Evolutionary conservation across 306 rosid species (phyloP), one percentile per base, ranked within the genome.

Genomic region (Vigna reflexopilosa): DNA sequence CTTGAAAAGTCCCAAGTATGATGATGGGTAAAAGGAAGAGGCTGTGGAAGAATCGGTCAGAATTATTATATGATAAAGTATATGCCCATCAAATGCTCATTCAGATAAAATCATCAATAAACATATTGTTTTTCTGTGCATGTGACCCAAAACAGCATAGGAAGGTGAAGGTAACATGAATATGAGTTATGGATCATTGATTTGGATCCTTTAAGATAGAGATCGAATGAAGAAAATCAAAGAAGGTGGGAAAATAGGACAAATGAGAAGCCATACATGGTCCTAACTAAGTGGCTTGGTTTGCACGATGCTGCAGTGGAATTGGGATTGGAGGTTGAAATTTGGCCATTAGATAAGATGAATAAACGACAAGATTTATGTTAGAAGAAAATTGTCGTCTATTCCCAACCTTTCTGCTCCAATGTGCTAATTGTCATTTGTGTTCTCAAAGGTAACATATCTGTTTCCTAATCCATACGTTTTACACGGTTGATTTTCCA

Each of bases 11-110:
- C 81, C 85, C 51, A 76, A 79, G 84, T 73, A 82, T 87, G 78
- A 45, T 42, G 57, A 49, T 30, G 76, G 73, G 61, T 26, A 63
- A 54, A 57, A 57, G 70, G 61, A 47, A 80, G 70, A 59, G 86
- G 81, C 75, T 77, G 83, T 79, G 50, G 75, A 91, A 87, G 93
- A 91, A 89, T 86, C 82, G 32, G 86, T 87, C 89, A 84, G 88
- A 84, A 47, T 79, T 69, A 49, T 66, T 70, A 48, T 75, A 17
- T 69, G 84, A 78, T 65, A 48, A 79, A 74, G 59, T 24, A 66
- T 86, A 61, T 64, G 75, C 73, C 13, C 4, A 73, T 78, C 47
- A 67, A 72, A 81, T 57, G 68, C 62, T 78, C 47, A 26, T 57
- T 36, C 51, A 70, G 15, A 64, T 57, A 5, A 36, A 72, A 58